These are phyloP conservation scores for Monilinia vaccinii-corymbosi DNA, from an alignment of 2,329 filamentous ascomycete genomes.

Conservation along the genomic window DNA sequence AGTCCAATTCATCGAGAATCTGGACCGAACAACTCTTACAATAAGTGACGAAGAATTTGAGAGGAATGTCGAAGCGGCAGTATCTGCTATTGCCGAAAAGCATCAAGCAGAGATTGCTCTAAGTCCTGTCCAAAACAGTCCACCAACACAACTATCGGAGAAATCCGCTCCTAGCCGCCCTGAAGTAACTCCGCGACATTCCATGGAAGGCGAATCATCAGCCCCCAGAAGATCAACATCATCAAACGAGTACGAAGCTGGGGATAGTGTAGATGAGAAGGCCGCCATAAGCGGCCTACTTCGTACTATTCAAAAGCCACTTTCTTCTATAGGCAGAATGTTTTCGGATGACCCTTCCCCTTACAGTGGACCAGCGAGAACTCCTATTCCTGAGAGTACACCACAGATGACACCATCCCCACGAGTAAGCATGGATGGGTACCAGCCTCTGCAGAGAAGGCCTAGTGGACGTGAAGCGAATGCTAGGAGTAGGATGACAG, in stretches of 20 bases:
- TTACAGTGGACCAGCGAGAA: constrained; percentile 32
- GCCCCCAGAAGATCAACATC: constrained; percentile 45
- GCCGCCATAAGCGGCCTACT: constrained; percentile 78
- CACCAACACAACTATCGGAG: constrained; percentile 33
- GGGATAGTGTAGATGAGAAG: constrained; percentile 55
- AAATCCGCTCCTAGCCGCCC: constrained; percentile 42
- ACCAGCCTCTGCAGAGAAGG: constrained; percentile 16
- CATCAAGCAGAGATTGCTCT: constrained; percentile 52
- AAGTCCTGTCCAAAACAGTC: constrained; percentile 20
- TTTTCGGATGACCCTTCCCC: constrained; percentile 62
- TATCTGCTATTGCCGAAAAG: constrained; percentile 89
- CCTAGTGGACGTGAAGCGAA: constrained; percentile 14
- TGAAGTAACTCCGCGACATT: constrained; percentile 50
- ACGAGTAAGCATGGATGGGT: constrained; percentile 21
- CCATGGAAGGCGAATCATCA: constrained; percentile 50
- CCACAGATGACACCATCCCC: constrained; percentile 27
- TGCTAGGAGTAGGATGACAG: constrained; percentile 40
- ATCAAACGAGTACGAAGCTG: constrained; percentile 44
- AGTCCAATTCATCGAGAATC: constrained; percentile 91
- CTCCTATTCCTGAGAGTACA: constrained; percentile 38
- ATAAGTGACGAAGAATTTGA: constrained; percentile 95
- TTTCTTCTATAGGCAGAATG: constrained; percentile 88
- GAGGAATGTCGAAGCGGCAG: constrained; percentile 88
- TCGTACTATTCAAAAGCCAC: constrained; percentile 80
- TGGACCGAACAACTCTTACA: constrained; percentile 88